Conservation (phyloP, 306 rosid species). For the Fagus crenata region DNA sequence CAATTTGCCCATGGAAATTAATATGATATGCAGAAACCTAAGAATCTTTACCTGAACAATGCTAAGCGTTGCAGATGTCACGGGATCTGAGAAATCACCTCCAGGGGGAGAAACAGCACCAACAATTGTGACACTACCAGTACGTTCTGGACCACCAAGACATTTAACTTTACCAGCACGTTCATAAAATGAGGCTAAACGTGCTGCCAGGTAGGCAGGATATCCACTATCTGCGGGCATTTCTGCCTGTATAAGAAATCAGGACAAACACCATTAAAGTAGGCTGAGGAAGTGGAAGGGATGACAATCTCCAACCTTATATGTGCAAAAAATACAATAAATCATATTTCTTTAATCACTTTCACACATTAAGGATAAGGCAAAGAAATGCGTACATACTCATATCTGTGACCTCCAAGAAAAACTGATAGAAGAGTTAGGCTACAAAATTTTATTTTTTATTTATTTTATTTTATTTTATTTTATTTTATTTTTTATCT, state of each 20-base stretch:
- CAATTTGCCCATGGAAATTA: not conserved
- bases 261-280: slow-evolving; percentile 21
- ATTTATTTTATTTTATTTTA: no score
- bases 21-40: not conserved
- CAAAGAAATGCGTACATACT: not conserved
- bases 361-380: not conserved
- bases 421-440: not conserved
- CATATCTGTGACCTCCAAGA: not conserved
- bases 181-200: slow-evolving; percentile 98
- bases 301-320: not conserved
- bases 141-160: slow-evolving; percentile 96
- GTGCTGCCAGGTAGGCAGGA: slow-evolving; percentile 99
- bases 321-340: not conserved
- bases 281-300: slow-evolving; percentile 13
- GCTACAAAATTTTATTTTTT: not conserved
- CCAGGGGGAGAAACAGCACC: slow-evolving; percentile 99
- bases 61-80: slow-evolving; percentile 99
- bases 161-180: slow-evolving; percentile 99
- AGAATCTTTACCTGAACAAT: slow-evolving; percentile 79
- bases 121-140: slow-evolving; percentile 97
- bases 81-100: slow-evolving; percentile 99
- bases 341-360: not conserved
- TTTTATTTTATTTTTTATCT: no score
- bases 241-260: slow-evolving; percentile 67
- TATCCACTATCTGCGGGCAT: slow-evolving; percentile 99